Base-by-base conservation (phyloP, 208 protist genomes). In the Trypanosoma vivax region DNA sequence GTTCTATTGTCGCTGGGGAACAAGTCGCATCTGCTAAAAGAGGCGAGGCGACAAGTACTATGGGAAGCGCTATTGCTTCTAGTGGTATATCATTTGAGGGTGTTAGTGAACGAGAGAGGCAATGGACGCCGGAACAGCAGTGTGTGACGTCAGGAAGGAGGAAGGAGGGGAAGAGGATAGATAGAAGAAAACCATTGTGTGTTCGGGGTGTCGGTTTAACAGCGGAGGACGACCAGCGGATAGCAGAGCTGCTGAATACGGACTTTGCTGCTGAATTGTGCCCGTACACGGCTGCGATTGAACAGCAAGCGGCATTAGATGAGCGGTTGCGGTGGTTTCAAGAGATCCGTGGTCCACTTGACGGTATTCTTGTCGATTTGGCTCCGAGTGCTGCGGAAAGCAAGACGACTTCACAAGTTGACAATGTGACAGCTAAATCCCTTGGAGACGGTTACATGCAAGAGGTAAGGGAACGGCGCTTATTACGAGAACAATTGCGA, bases 381-480 rank as follows among this genome's bases (percentile, higher is more conserved):
- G 5, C 2, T 4, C 27, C 3, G 29, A 38, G 5, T 11, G 40
- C 27, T 16, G 27, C 6, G 35, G 6, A 7, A 28, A 30, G 31
- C 49, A 31, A 18, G 39, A 30, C 10, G 18, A 37, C 1, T 19
- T 0, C 2, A 16, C n/a, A 19, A 14, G 24, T 38, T 14, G 19
- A 30, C 25, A 3, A 3, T 19, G 7, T 11, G 23, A 60, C 60
- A 2, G 51, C 51, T 16, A 57, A 45, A n/a, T 27, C 30, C 10
- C 16, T 81, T 64, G 77, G 74, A 14, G 70, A 85, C 38, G 39
- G 47, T 6, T 87, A 80, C 57, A 80, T 81, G 75, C 67, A 38
- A 0, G 19, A 65, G 29, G 46, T 40, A 21, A 40, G 47, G 10
- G 37, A 34, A 37, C 60, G 41, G 31, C 38, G 55, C 27, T 23